Base-by-base conservation (phyloP, 371 early-diverging fungal genomes). In the Spiromyces aspiralis region DNA sequence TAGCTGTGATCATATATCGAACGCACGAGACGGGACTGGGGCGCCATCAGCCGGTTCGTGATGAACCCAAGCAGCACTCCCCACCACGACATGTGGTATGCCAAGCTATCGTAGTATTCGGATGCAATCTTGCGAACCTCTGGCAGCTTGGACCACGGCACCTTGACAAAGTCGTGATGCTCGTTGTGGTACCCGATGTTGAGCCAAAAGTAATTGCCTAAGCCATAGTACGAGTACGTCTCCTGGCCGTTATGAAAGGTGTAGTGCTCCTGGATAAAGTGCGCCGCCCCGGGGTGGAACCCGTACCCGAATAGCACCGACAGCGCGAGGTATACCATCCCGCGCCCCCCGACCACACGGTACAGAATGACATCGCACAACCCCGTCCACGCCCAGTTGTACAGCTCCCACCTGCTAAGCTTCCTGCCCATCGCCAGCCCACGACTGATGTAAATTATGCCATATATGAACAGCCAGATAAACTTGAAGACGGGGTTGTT, bases 251-350 rank as follows among this genome's bases (percentile, higher is more conserved):
- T 84, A 46, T 77, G 81, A 74, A 90, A 93, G 22, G 90, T 90
- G 64, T 90, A 97, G 70, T 97, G 96, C 73, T 97, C 98, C 70
- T 91, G 92, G 59, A 97, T 84, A 52, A 95, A 93, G 64, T 97
- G 98, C 20, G 90, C 96, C 2, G 95, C 95, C 24, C 85, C 89
- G 13, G 95, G 95, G 69, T 97, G 96, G 23, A 93, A 66, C 22
- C 87, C 83, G 62, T 87, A 93, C 25, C 95, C 95, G 47, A 93
- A 75, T 72, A 82, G 85, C 27, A 91, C 77, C 13, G 86, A 84
- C 19, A 81, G 54, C 52, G 79, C 71, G 21, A 92, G 67, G 64
- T 93, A 97, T 19, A 71, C 27, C 23, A 89, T 59, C 2, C 84
- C 87, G 49, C 72, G 64, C 49, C 63, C 57, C 3, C 90, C 90